Conservation (phyloP, 2,329 filamentous ascomycete species). For the Fusarium lateritium region DNA sequence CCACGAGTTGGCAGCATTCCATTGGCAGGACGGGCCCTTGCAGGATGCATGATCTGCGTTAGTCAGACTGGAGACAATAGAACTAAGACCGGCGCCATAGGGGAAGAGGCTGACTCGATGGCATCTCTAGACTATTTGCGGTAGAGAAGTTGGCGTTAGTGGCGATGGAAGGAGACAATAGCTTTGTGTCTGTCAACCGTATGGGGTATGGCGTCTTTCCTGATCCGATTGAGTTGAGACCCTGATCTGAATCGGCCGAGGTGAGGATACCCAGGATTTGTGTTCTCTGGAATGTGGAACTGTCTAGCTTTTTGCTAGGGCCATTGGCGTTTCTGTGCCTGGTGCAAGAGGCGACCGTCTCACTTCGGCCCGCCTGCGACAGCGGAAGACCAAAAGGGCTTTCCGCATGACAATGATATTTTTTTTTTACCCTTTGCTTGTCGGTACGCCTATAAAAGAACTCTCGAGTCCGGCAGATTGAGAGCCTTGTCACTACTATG, state of each 20-base stretch:
- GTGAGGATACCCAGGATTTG: not conserved
- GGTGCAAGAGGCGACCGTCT: not conserved
- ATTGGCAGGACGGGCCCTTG: constrained; percentile 3
- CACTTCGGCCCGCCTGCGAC: constrained; percentile 9
- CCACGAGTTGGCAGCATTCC: constrained; percentile 33
- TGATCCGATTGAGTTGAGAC: constrained; percentile 8
- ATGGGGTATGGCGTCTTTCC: constrained; percentile 1
- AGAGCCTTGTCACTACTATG: too few relatives aligned
- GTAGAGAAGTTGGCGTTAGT: not conserved
- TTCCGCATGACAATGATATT: not conserved
- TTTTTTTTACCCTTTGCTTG: too few relatives aligned
- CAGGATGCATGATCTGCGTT: not conserved
- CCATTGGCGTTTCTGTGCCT: not conserved
- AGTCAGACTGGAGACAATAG: not conserved
- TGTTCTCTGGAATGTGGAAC: constrained; percentile 15
- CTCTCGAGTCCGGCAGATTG: too few relatives aligned
- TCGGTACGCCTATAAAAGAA: too few relatives aligned
- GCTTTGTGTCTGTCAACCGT: constrained; percentile 27
- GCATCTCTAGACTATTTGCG: constrained; percentile 22
- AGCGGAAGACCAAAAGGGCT: constrained; percentile 2
- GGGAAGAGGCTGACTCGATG: constrained; percentile 19
- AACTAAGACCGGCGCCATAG: not conserved
- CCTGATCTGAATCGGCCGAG: not conserved
- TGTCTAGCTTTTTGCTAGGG: not conserved
- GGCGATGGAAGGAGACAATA: constrained; percentile 28